Percentiles rank a stretch among this genome's conserved stretches.
Conservation (phyloP, 345 rosid genomes). For the Psidium friedrichsthalianum region DNA sequence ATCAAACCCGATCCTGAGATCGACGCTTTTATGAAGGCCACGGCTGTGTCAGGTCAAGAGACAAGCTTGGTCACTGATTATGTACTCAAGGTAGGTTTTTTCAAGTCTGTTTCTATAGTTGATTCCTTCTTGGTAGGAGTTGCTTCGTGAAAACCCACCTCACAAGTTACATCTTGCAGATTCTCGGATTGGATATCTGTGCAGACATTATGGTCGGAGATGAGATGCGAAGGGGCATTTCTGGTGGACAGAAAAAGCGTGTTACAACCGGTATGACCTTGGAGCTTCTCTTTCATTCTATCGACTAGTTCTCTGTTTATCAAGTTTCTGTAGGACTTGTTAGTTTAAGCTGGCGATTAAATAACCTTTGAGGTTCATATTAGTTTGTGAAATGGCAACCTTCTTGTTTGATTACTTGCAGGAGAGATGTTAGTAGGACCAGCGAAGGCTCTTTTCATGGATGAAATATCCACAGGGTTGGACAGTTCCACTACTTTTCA, state of each 20-base stretch:
- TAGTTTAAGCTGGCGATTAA: background rate
- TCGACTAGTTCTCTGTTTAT: background rate
- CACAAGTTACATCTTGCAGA: conserved; percentile 16
- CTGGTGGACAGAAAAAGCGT: conserved; percentile 81
- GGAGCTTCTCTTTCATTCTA: background rate
- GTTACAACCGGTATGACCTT: conserved; percentile 54
- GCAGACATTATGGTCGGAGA: conserved; percentile 71
- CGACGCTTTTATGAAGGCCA: conserved; percentile 79
- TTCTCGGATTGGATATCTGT: conserved; percentile 68
- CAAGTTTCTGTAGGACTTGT: background rate
- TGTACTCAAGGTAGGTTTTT: conserved; percentile 45
- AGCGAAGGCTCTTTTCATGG: conserved; percentile 2
- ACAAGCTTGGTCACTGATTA: conserved; percentile 72
- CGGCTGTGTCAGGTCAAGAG: conserved; percentile 46
- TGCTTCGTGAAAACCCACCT: background rate
- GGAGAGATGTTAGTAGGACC: conserved; percentile 11
- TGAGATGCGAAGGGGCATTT: conserved; percentile 73
- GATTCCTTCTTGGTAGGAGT: background rate
- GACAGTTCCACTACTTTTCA: conserved; percentile 27
- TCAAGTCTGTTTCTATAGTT: background rate
- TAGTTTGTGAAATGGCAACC: too few species aligned
- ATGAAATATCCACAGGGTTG: conserved; percentile 10
- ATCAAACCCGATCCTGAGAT: conserved; percentile 71
- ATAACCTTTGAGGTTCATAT: too few species aligned
- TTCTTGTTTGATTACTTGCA: background rate